These are phyloP conservation scores for Platanthera zijinensis DNA, from an alignment of 106 monocot genomes.

Conservation along the genomic window DNA sequence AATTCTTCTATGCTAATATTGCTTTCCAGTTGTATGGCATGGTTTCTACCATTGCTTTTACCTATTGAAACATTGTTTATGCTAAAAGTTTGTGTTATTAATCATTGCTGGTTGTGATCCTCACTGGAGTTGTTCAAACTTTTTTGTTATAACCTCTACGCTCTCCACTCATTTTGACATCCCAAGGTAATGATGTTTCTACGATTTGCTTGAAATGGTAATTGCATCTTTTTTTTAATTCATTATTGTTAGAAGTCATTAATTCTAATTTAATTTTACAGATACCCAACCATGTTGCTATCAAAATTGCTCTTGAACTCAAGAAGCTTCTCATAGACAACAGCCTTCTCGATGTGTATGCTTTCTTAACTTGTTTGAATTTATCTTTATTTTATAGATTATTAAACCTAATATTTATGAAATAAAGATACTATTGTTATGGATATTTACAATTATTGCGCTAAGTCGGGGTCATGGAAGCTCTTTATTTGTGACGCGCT, in stretches of 20 bases:
- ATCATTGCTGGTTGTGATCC: background rate
- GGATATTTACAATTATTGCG: too few relatives aligned
- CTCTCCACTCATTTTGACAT: background rate
- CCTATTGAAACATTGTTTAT: background rate
- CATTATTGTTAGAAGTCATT: background rate
- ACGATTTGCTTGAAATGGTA: constrained; percentile 3
- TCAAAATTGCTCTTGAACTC: constrained; percentile 96
- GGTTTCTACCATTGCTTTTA: background rate
- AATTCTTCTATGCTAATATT: background rate
- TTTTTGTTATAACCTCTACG: background rate
- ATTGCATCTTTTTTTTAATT: background rate
- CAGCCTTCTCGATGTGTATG: constrained; percentile 99
- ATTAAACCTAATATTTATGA: background rate
- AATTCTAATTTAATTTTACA: constrained; percentile 22
- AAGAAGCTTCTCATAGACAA: constrained; percentile 97
- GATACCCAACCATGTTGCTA: constrained; percentile 98
- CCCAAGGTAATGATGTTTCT: background rate
- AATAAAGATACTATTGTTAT: background rate
- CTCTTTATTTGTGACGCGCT: background rate
- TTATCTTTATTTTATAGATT: background rate
- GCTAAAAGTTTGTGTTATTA: background rate
- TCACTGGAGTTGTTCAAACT: background rate
- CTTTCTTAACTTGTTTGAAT: background rate
- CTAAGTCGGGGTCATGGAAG: background rate
- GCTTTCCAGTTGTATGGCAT: background rate